Conservation (phyloP, 345 rosid species). For the Cochlearia excelsa region DNA sequence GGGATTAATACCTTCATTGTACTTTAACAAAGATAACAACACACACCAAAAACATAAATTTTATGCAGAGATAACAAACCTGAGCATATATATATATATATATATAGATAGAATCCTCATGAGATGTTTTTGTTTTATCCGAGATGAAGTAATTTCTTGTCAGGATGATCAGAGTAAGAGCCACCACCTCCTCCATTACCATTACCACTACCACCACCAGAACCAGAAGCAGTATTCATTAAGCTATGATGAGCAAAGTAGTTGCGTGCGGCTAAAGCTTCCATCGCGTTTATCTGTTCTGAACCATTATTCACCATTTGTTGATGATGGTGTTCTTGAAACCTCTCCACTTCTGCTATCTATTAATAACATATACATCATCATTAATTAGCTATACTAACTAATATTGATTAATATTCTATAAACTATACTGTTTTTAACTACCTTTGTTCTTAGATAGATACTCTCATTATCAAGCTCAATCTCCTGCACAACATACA, state of each 20-base stretch:
- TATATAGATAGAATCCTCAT: neutral
- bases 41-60: too few species aligned
- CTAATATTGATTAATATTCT: neutral
- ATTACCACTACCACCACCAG: slow-evolving; percentile 36
- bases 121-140: slow-evolving; percentile 39
- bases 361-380: slow-evolving; percentile 19
- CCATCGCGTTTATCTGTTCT: slow-evolving; percentile 64
- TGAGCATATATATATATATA: too few species aligned
- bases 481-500: slow-evolving; percentile 52
- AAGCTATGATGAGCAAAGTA: slow-evolving; percentile 65
- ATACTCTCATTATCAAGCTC: slow-evolving; percentile 87
- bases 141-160: slow-evolving; percentile 83
- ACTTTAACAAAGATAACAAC: too few species aligned
- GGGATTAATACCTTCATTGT: too few species aligned
- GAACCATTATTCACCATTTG: slow-evolving; percentile 62
- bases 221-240: slow-evolving; percentile 44
- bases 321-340: slow-evolving; percentile 57
- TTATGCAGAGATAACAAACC: neutral
- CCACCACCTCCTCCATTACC: slow-evolving; percentile 37
- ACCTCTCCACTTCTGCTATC: slow-evolving; percentile 88
- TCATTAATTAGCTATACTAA: neutral
- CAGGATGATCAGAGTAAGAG: slow-evolving; percentile 53
- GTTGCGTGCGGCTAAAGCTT: slow-evolving; percentile 79
- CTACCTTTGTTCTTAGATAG: slow-evolving; percentile 75
- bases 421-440: neutral